Evolutionary conservation across 805 yeast genomes (phyloP), one percentile per base, ranked within the genome.

Genomic region (Kazachstania africana): DNA sequence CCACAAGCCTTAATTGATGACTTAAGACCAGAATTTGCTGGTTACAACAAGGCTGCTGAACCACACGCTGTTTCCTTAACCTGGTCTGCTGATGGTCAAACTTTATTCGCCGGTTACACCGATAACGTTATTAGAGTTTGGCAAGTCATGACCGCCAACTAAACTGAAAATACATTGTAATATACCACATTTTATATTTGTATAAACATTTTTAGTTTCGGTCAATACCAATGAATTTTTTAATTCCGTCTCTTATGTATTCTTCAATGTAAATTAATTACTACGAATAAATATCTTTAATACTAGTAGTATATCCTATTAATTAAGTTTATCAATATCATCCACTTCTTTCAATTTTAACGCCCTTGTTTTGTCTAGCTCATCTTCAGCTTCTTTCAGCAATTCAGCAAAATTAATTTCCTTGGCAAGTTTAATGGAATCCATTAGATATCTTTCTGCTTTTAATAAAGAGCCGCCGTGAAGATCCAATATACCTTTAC

Each of bases 31-130:
- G 97, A 91, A 72, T 83, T 84, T 62, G 82, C 91, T 59, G 72
- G 78, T 59, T 79, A 83, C 57, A 63, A 65, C 60, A 78, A 79
- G 70, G 87, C 94, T 55, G 83, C 83, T 76, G 94, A 84, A 70
- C 97, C 98, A 63, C 94, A 84, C 68, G 88, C 94, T 65, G 72
- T 91, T 65, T 88, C 97, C 50, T 77, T 91, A 65, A 84, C 96
- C 66, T 91, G 99, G 99, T 87, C 97, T 58, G 88, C 95, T 68
- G 98, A 91, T 59, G 98, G 98, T 66, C 97, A 88, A 77, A 84
- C 80, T 80, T 77, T 91, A 70, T 91, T 84, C 66, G 95, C 97
- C 58, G 99, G 99, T 77, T 91, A 91, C 95, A 87, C 96, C 61
- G 99, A 91, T 72, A 83, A 83, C 76, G 76, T 81, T 65, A 88